A percentile compares a stretch with the other conserved stretches of the same genome.
Evolutionary conservation across 306 rosid genomes (phyloP).

Genomic region (Cercis canadensis): DNA sequence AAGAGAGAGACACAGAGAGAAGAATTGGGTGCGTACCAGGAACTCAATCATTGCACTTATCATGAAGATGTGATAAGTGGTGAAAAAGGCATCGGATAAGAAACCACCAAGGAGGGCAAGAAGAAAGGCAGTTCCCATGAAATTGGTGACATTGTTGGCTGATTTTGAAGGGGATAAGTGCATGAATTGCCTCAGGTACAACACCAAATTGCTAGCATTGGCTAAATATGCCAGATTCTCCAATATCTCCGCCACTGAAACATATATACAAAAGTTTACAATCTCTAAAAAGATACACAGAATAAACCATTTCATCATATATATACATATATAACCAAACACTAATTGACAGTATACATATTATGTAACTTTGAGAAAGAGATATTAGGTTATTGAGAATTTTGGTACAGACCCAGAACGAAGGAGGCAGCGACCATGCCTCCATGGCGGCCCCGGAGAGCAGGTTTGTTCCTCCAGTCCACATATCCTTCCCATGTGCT

Average conservation of each 20-base stretch:
- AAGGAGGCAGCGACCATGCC: conserved; percentile 92
- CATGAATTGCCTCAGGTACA: conserved; percentile 66
- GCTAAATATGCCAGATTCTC: conserved; percentile 92
- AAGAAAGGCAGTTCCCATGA: conserved; percentile 97
- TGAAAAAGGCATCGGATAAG: conserved; percentile 84
- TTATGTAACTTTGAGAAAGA: too few species aligned
- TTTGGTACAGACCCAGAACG: conserved; percentile 65
- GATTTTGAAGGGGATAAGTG: conserved; percentile 84
- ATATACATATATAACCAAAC: too few species aligned
- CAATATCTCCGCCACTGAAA: conserved; percentile 78
- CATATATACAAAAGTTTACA: too few species aligned
- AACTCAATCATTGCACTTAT: conserved; percentile 81
- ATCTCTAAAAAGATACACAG: too few species aligned
- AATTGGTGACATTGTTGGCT: conserved; percentile 86
- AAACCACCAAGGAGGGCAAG: conserved; percentile 97
- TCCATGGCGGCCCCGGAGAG: conserved; percentile 73
- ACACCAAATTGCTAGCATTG: conserved; percentile 93
- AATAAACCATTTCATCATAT: too few species aligned
- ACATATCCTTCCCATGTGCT: conserved; percentile 86
- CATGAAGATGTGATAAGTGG: conserved; percentile 81
- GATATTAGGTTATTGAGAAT: too few species aligned
- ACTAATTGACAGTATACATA: too few species aligned
- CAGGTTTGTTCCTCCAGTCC: conserved; percentile 81
- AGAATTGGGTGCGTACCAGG: conserved; percentile 72
- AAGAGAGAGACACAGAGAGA: conserved; percentile 1